A percentile compares a stretch with the other conserved stretches of the same genome.
Conservation (phyloP, 441 rosid genomes). For the Adansonia rubrostipa region DNA sequence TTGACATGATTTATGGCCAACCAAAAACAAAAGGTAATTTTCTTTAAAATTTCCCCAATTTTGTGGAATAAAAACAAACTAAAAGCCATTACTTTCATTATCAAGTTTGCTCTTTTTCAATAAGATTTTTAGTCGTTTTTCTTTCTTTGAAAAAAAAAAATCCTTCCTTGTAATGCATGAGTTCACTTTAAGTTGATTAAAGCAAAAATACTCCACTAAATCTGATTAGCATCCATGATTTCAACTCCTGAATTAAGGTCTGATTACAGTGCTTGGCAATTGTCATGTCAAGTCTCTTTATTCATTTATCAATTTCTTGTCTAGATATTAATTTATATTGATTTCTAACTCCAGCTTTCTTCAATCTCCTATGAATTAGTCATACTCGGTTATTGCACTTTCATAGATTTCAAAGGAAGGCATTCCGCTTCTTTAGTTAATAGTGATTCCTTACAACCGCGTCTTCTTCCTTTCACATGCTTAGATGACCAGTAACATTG, state of each 20-base stretch:
- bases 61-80: neutral
- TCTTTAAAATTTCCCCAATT: neutral
- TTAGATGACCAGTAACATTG: neutral
- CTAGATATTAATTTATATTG: neutral
- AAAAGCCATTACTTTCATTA: neutral
- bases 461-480: neutral
- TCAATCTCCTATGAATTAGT: neutral
- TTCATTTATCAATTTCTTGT: neutral
- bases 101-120: neutral
- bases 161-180: neutral
- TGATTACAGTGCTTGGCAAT: neutral
- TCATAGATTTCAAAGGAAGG: neutral
- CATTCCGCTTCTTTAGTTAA: neutral
- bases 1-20: neutral
- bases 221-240: neutral
- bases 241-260: neutral
- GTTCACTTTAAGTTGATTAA: conserved; percentile 6
- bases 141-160: neutral
- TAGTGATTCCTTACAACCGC: neutral
- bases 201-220: neutral
- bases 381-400: neutral
- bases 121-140: neutral
- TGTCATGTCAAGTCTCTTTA: no score
- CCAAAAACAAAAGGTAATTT: neutral
- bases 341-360: neutral